phyloP scores from a whole-genome alignment of 257 asterid species.

The Gentiana macrophylla region DNA sequence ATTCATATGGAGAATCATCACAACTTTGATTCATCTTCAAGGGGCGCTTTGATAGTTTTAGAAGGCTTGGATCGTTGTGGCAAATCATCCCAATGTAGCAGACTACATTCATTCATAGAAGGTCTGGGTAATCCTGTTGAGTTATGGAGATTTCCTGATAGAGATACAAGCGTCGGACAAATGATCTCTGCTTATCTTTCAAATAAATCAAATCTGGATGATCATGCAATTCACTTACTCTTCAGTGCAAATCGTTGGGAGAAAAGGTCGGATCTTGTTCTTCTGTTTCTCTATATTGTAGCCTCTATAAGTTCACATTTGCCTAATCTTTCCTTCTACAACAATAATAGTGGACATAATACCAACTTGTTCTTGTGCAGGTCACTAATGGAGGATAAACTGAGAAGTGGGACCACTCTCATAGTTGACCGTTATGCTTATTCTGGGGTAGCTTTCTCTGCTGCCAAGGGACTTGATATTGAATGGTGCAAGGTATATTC shows the following conservation, averaged over 20 bases:
- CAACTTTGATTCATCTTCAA: slow-evolving; percentile 21
- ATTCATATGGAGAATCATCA: slow-evolving; percentile 56
- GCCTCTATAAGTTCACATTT: neutral
- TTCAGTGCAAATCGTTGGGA: slow-evolving; percentile 98
- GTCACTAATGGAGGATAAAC: slow-evolving; percentile 58
- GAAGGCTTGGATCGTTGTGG: slow-evolving; percentile 96
- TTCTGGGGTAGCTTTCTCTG: slow-evolving; percentile 80
- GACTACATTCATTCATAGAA: slow-evolving; percentile 45
- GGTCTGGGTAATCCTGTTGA: slow-evolving; percentile 67
- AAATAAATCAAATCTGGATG: slow-evolving; percentile 72
- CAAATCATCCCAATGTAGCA: slow-evolving; percentile 74
- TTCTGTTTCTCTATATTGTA: neutral
- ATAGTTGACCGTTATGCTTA: slow-evolving; percentile 65
- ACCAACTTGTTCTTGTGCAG: slow-evolving; percentile 14
- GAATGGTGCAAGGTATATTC: slow-evolving; percentile 62
- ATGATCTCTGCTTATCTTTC: slow-evolving; percentile 90
- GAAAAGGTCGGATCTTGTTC: slow-evolving; percentile 42
- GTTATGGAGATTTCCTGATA: slow-evolving; percentile 90
- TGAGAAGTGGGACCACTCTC: slow-evolving; percentile 56
- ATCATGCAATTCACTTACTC: slow-evolving; percentile 82
- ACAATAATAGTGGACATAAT: neutral
- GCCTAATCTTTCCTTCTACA: neutral
- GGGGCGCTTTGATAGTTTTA: slow-evolving; percentile 87
- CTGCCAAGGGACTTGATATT: slow-evolving; percentile 69
- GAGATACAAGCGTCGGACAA: slow-evolving; percentile 81